phyloP scores from a whole-genome alignment of 345 rosid genomes.

The Euphorbia pulcherrima region DNA sequence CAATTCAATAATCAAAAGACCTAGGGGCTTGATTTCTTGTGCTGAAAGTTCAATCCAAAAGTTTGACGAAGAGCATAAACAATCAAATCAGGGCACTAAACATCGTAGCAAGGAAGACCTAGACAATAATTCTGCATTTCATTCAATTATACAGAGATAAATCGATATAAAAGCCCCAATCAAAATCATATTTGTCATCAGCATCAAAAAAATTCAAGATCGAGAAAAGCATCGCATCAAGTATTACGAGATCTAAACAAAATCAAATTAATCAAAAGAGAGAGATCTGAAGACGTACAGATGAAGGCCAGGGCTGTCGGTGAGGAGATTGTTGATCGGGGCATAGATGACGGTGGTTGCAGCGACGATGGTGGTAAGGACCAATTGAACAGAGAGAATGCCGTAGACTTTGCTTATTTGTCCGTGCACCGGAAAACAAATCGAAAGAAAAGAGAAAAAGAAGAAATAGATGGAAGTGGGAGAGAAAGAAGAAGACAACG shows the following conservation, averaged over 20 bases:
- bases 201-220: not conserved
- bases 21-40: not conserved
- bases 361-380: conserved; percentile 77
- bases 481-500: too few relatives aligned
- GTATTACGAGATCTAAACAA: not conserved
- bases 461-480: too few relatives aligned
- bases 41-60: not conserved
- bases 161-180: not conserved
- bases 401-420: conserved; percentile 92
- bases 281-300: conserved; percentile 44
- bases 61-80: not conserved
- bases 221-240: not conserved
- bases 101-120: not conserved
- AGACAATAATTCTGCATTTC: not conserved
- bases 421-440: too few relatives aligned
- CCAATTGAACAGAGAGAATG: conserved; percentile 71
- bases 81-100: not conserved
- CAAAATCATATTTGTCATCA: not conserved
- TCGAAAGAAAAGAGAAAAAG: too few relatives aligned
- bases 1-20: not conserved
- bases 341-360: conserved; percentile 58
- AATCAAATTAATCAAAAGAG: not conserved
- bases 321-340: conserved; percentile 62
- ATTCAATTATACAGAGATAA: not conserved
- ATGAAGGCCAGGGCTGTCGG: conserved; percentile 71